phyloP scores from a whole-genome alignment of 371 early-diverging fungal genomes.

The Sporodiniella umbellata region DNA sequence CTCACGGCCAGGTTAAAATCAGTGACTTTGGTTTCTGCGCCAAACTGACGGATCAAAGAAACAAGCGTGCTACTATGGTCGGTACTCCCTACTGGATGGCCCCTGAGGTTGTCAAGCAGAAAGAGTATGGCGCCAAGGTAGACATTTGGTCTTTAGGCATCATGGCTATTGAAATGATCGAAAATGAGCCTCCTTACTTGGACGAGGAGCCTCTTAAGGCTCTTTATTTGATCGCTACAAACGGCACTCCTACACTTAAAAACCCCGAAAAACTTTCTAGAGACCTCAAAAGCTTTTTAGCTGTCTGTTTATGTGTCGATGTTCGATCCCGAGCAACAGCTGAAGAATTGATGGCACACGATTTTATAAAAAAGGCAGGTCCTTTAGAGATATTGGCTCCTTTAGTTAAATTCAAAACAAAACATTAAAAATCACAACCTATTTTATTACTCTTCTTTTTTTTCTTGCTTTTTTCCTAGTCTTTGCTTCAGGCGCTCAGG shows the following conservation, averaged over 20 bases:
- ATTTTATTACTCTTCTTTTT: constrained; percentile 1
- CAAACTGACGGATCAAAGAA: constrained; percentile 79
- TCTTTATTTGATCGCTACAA: constrained; percentile 93
- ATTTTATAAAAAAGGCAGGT: constrained; percentile 68
- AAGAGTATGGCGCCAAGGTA: constrained; percentile 85
- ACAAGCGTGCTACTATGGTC: constrained; percentile 94
- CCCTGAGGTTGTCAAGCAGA: constrained; percentile 89
- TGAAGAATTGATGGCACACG: constrained; percentile 77
- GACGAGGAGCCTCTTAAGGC: constrained; percentile 94
- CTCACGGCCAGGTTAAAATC: constrained; percentile 86
- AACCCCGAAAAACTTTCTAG: constrained; percentile 77
- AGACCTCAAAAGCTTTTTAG: constrained; percentile 85
- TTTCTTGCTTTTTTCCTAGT: constrained; percentile 4
- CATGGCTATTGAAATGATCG: constrained; percentile 97
- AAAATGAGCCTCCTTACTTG: constrained; percentile 96
- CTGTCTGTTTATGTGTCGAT: constrained; percentile 87
- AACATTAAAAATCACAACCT: constrained; percentile 15
- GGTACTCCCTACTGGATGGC: constrained; percentile 97
- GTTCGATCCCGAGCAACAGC: constrained; percentile 80
- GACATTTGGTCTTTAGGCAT: constrained; percentile 95
- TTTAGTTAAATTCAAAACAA: constrained; percentile 50
- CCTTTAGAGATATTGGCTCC: constrained; percentile 50
- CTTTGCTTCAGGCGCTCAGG: constrained; percentile 10
- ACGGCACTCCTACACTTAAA: constrained; percentile 94
- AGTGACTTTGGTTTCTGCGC: constrained; percentile 97